phyloP scores from a whole-genome alignment of 2,329 filamentous ascomycete genomes.

The Parafenestella ontariensis region DNA sequence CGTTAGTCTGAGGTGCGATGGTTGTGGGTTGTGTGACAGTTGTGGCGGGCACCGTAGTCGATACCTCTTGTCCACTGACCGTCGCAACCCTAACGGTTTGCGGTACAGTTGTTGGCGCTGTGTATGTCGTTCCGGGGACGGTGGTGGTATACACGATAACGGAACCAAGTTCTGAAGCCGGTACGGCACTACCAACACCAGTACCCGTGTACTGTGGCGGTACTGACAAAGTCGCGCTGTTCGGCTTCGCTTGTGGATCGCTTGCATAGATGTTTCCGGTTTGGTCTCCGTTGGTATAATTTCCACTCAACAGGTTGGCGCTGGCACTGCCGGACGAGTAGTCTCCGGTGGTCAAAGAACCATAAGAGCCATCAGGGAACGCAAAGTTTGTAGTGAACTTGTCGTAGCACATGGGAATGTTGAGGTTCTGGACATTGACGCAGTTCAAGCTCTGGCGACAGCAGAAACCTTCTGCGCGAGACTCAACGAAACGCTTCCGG shows the following conservation, averaged over 20 bases:
- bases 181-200: constrained; percentile 57
- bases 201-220: constrained; percentile 56
- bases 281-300: constrained; percentile 50
- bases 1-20: constrained; percentile 25
- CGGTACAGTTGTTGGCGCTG: constrained; percentile 30
- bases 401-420: constrained; percentile 60
- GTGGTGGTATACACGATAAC: constrained; percentile 46
- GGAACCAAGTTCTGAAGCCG: constrained; percentile 52
- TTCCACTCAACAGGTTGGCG: constrained; percentile 55
- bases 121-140: constrained; percentile 34
- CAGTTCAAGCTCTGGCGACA: constrained; percentile 50
- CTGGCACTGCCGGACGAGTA: constrained; percentile 51
- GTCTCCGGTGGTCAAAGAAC: constrained; percentile 54
- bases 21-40: constrained; percentile 35
- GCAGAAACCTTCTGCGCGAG: constrained; percentile 37
- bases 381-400: constrained; percentile 60
- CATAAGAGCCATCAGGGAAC: constrained; percentile 56
- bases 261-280: constrained; percentile 56
- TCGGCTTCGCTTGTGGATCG: constrained; percentile 48
- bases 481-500: constrained; percentile 32
- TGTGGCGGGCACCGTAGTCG: constrained; percentile 24
- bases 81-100: constrained; percentile 26
- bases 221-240: constrained; percentile 54
- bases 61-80: constrained; percentile 22
- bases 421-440: constrained; percentile 49